Evolutionary conservation across 2,329 filamentous ascomycete species (phyloP).

Genomic region (Helicocarpus griseus): DNA sequence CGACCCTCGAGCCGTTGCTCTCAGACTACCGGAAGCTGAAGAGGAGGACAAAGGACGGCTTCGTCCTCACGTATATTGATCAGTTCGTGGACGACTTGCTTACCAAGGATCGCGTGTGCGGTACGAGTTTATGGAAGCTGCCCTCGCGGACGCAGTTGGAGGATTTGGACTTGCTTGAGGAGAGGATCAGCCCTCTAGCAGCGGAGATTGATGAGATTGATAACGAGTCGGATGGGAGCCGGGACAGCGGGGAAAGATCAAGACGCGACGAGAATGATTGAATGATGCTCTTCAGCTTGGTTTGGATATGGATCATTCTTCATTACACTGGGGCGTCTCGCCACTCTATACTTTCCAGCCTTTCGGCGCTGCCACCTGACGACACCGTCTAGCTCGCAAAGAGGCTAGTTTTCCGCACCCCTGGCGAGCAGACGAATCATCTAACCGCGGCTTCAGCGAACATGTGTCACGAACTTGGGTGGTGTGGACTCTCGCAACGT

Average conservation of each 20-base stretch:
- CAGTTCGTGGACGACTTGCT: conserved; percentile 90
- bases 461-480: too few species aligned
- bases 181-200: conserved; percentile 71
- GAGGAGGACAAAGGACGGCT: conserved; percentile 63
- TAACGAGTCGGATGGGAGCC: conserved; percentile 18
- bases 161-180: conserved; percentile 79
- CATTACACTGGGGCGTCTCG: not conserved
- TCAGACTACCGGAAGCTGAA: conserved; percentile 76
- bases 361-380: too few species aligned
- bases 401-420: too few species aligned
- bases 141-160: conserved; percentile 72
- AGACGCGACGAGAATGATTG: conserved; percentile 20
- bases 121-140: conserved; percentile 86
- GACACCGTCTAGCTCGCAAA: too few species aligned
- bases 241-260: conserved; percentile 16
- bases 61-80: conserved; percentile 71
- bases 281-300: conserved; percentile 5
- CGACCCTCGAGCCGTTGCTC: conserved; percentile 69
- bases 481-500: too few species aligned
- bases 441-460: too few species aligned
- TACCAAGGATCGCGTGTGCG: conserved; percentile 80
- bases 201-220: conserved; percentile 47
- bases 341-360: not conserved
- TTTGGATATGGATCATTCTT: not conserved
- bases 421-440: too few species aligned